Conservation (phyloP, 2,329 filamentous ascomycete species). For the Corynespora cassiicola region DNA sequence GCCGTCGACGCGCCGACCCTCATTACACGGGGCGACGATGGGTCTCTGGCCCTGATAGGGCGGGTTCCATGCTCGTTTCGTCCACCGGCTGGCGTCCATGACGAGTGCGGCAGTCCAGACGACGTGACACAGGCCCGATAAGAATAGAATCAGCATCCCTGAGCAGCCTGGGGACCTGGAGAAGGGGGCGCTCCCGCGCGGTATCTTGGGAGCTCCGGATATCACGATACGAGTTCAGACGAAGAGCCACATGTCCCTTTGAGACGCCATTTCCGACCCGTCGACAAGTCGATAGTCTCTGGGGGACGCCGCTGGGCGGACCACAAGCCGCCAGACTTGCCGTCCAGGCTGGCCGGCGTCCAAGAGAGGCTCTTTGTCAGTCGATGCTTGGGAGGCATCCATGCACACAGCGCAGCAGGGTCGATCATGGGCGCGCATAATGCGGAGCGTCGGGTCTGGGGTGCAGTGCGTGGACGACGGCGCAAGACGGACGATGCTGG, state of each 20-base stretch:
- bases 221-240: background rate
- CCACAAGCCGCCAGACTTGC: too few relatives aligned
- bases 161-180: too few relatives aligned
- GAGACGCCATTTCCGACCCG: background rate
- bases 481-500: too few relatives aligned
- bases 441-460: conserved; percentile 25
- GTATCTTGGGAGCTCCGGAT: background rate
- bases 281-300: conserved; percentile 1
- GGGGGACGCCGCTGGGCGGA: too few relatives aligned
- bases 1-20: background rate
- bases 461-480: conserved; percentile 15
- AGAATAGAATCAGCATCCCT: conserved; percentile 11
- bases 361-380: conserved; percentile 2
- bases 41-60: conserved; percentile 12
- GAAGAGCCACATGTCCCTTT: conserved; percentile 2
- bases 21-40: background rate
- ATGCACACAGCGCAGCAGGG: conserved; percentile 16
- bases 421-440: conserved; percentile 21
- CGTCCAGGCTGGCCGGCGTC: background rate
- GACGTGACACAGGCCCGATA: conserved; percentile 9
- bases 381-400: conserved; percentile 7
- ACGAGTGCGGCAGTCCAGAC: conserved; percentile 2
- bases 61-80: conserved; percentile 11
- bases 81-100: conserved; percentile 9
- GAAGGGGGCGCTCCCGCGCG: background rate